Conservation (phyloP, 768 basidiomycete genomes). For the Dictyophora rubrovolvata region DNA sequence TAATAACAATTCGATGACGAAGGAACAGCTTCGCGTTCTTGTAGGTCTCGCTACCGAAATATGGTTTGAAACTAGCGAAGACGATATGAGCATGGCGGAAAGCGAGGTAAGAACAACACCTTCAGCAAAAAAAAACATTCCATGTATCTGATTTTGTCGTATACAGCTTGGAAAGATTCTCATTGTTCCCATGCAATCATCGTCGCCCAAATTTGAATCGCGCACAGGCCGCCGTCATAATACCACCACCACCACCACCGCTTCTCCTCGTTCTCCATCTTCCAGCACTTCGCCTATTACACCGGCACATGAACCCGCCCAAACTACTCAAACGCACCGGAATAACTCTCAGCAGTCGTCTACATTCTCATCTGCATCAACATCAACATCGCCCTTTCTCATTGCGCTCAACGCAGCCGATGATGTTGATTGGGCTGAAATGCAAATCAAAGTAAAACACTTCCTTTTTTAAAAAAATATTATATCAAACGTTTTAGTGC, state of each 20-base stretch:
- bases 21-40: constrained; percentile 65
- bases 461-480: neutral
- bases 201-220: neutral
- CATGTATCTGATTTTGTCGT: too few species aligned
- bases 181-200: constrained; percentile 42
- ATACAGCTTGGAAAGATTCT: constrained; percentile 58
- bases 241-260: neutral
- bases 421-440: constrained; percentile 53
- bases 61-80: constrained; percentile 65
- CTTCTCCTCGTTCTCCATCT: constrained; percentile 8
- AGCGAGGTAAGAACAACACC: constrained; percentile 49
- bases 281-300: neutral
- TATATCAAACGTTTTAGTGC: neutral
- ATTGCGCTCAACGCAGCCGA: constrained; percentile 57
- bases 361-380: constrained; percentile 13
- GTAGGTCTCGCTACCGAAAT: constrained; percentile 66
- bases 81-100: constrained; percentile 63
- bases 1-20: constrained; percentile 37
- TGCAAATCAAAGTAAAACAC: constrained; percentile 46
- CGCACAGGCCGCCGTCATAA: neutral
- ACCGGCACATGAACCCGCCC: constrained; percentile 7
- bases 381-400: constrained; percentile 35
- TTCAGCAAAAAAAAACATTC: too few species aligned
- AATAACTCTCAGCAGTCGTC: constrained; percentile 14
- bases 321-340: neutral